Conservation (phyloP, 176 grass and related monocot species). For the Phoenix dactylifera region DNA sequence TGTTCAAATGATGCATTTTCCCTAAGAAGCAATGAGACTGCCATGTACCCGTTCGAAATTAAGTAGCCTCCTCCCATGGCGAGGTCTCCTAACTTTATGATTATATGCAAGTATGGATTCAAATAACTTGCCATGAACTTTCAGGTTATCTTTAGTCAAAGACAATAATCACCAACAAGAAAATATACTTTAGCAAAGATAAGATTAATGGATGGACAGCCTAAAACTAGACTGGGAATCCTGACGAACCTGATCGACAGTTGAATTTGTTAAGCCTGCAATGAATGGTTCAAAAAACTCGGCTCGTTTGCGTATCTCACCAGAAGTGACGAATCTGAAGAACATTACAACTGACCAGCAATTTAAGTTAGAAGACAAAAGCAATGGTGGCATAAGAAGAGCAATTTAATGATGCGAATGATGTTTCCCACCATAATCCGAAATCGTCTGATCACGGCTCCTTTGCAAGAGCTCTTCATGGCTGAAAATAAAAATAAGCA, state of each 20-base stretch:
- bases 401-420: slow-evolving; percentile 7
- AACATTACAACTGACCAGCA: slow-evolving; percentile 82
- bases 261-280: slow-evolving; percentile 53
- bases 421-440: slow-evolving; percentile 75
- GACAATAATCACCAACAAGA: too few relatives aligned
- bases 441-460: slow-evolving; percentile 54
- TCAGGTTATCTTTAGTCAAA: too few relatives aligned
- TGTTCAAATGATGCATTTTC: too few relatives aligned
- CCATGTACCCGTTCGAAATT: too few relatives aligned
- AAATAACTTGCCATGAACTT: too few relatives aligned
- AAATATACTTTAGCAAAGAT: too few relatives aligned
- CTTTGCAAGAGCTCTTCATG: slow-evolving; percentile 72
- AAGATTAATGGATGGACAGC: too few relatives aligned
- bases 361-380: slow-evolving; percentile 12
- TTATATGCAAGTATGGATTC: too few relatives aligned
- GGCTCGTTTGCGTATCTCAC: slow-evolving; percentile 73
- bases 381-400: slow-evolving; percentile 13
- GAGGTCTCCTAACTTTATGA: too few relatives aligned
- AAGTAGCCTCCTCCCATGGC: too few relatives aligned
- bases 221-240: neutral
- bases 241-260: slow-evolving; percentile 54
- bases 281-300: slow-evolving; percentile 95
- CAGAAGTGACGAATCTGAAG: slow-evolving; percentile 92
- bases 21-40: too few relatives aligned
- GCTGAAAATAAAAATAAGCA: slow-evolving; percentile 51